phyloP scores from a whole-genome alignment of 1,284 basidiomycete species.

The Cryptococcus sp. region DNA sequence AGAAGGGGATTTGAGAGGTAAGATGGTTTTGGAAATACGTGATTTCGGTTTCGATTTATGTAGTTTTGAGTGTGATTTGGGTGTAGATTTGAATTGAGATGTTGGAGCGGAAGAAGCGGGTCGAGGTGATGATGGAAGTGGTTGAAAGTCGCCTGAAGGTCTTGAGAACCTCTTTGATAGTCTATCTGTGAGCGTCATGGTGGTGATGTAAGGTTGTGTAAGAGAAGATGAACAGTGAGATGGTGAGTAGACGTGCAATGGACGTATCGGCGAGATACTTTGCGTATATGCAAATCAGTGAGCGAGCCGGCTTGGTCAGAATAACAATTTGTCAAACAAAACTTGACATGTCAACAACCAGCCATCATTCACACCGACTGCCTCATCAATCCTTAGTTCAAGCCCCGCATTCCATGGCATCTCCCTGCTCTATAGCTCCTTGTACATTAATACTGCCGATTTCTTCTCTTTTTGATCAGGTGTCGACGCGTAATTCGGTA shows the following conservation, averaged over 20 bases:
- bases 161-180: neutral
- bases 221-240: neutral
- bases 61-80: neutral
- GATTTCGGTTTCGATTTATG: neutral
- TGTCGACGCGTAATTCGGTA: constrained; percentile 8
- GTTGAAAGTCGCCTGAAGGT: neutral
- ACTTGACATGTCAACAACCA: neutral
- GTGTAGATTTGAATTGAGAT: neutral
- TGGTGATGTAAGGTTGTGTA: neutral
- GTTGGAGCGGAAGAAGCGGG: neutral
- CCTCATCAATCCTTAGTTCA: neutral
- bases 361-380: neutral
- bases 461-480: constrained; percentile 7
- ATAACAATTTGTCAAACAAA: no score
- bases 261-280: no score
- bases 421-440: constrained; percentile 5
- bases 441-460: constrained; percentile 9
- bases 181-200: neutral
- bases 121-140: neutral
- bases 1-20: neutral
- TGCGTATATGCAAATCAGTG: no score
- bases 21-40: neutral
- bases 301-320: no score
- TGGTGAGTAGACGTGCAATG: no score
- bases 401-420: neutral